Base-by-base conservation (phyloP, 148 eudicot species). In the Chenopodium album region DNA sequence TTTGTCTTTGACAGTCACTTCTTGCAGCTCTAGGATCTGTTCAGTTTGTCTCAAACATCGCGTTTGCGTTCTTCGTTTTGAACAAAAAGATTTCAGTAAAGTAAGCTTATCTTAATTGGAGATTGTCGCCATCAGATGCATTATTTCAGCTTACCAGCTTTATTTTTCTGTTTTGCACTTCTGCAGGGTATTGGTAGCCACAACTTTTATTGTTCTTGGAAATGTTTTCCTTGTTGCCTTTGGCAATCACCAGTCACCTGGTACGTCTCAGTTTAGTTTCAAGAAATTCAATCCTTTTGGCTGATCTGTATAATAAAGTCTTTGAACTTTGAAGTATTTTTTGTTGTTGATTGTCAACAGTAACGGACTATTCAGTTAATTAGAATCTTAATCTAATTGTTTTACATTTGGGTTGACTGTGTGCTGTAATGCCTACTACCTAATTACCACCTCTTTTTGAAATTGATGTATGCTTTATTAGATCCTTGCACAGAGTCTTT, bases 11-110 rank as follows among this genome's bases (percentile, higher is more conserved):
- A 87, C 94, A 95, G 98, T 95, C 98, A 73, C 97, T 95, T 87
- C 98, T 95, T 86, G 98, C 98, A 76, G 98, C 98, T 75, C 82
- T 95, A 77, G 97, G 98, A 86, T 95, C 98, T 80, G 90, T 95
- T 76, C 98, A 95, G 80, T 95, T 95, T 72, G 93, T 95, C 69
- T 95, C 98, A 66, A 95, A 95, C 89, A 93, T 95, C 64, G 98
- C 92, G 47, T 95, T 95, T 82, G 93, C 94, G 12, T 93, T 87
- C 88, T 90, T 92, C 78, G 97, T 95, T 56, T 81, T 95, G 83
- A 92, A 82, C 85, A 95, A 92, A 86, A 91, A 90, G 73, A 94
- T 95, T 76, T 78, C 92, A 22, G 90, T 92, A 86, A 95, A 88
- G 98, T 95, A 95, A 75, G 94, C 82, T 68, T 80, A 67, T 80